A percentile compares a stretch with the other conserved stretches of the same genome.
phyloP scores from a whole-genome alignment of 805 yeast genomes.

The Barnettozyma californica region DNA sequence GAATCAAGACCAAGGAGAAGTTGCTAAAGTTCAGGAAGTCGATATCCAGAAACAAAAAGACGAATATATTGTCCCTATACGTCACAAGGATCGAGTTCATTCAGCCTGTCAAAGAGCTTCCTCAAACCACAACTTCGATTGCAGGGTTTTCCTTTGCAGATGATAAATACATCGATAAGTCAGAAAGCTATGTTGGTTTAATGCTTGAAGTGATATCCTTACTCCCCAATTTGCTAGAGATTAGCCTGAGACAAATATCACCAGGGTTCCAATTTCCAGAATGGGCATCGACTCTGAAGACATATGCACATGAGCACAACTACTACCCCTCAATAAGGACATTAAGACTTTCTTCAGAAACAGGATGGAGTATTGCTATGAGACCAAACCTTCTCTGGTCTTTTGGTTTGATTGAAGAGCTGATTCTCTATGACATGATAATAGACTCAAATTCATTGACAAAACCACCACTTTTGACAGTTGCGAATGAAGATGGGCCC shows the following conservation, averaged over 20 bases:
- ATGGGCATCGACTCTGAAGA: conserved; percentile 24
- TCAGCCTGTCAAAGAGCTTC: conserved; percentile 16
- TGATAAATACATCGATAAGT: conserved; percentile 13
- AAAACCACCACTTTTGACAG: conserved; percentile 21
- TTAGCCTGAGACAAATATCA: conserved; percentile 41
- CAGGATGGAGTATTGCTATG: conserved; percentile 50
- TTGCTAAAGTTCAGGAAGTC: conserved; percentile 31
- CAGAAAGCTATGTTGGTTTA: conserved; percentile 28
- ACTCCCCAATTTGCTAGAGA: conserved; percentile 39
- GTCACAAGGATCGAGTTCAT: conserved; percentile 17
- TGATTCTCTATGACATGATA: conserved; percentile 41
- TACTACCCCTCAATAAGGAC: conserved; percentile 26
- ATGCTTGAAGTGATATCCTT: conserved; percentile 39
- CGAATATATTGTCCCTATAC: conserved; percentile 19
- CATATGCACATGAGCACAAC: conserved; percentile 23
- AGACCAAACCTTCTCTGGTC: conserved; percentile 42
- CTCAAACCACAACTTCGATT: conserved; percentile 12
- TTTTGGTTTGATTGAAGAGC: conserved; percentile 38
- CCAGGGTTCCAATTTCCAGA: conserved; percentile 42
- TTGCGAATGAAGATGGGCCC: conserved; percentile 22
- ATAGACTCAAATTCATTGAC: conserved; percentile 38
- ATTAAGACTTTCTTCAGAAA: conserved; percentile 37
- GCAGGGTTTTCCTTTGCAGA: conserved; percentile 23
- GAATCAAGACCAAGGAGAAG: conserved; percentile 21
- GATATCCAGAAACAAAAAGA: conserved; percentile 28